phyloP scores from a whole-genome alignment of 1,284 basidiomycete genomes.

The Fomes fomentarius region DNA sequence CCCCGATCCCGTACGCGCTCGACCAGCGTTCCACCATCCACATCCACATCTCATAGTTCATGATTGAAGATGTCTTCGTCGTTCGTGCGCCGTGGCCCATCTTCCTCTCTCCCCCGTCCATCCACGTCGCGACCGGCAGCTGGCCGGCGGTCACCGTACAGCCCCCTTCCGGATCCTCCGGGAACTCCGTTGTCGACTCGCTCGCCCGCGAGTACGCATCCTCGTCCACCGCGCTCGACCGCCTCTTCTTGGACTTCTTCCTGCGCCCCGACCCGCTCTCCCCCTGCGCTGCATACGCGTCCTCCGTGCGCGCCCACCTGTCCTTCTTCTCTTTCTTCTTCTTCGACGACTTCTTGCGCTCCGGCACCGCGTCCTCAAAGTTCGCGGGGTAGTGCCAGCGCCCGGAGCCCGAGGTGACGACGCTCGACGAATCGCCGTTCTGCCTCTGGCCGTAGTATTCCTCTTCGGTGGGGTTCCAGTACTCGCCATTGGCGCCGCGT shows the following conservation, averaged over 20 bases:
- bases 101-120: conserved; percentile 9
- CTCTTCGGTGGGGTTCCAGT: conserved; percentile 77
- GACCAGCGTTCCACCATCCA: conserved; percentile 3
- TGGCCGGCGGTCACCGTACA: conserved; percentile 49
- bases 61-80: conserved; percentile 48
- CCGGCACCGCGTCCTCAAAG: conserved; percentile 62
- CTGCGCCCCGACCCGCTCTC: conserved; percentile 36
- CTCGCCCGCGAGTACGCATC: conserved; percentile 50
- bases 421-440: conserved; percentile 40
- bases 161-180: conserved; percentile 74
- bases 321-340: conserved; percentile 80
- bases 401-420: conserved; percentile 38
- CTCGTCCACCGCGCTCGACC: conserved; percentile 47
- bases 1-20: neutral
- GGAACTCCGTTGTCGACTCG: conserved; percentile 57
- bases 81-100: conserved; percentile 21
- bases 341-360: conserved; percentile 51
- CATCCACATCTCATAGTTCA: conserved; percentile 40
- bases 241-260: conserved; percentile 48
- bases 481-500: conserved; percentile 41
- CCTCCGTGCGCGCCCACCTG: conserved; percentile 81
- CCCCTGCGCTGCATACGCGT: conserved; percentile 66
- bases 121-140: conserved; percentile 3
- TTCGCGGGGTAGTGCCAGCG: conserved; percentile 85
- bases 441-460: conserved; percentile 60